Percentiles rank a stretch among this genome's conserved stretches.
Evolutionary conservation across 2,329 filamentous ascomycete genomes (phyloP).

Genomic region (Cladobotryum protrusum): DNA sequence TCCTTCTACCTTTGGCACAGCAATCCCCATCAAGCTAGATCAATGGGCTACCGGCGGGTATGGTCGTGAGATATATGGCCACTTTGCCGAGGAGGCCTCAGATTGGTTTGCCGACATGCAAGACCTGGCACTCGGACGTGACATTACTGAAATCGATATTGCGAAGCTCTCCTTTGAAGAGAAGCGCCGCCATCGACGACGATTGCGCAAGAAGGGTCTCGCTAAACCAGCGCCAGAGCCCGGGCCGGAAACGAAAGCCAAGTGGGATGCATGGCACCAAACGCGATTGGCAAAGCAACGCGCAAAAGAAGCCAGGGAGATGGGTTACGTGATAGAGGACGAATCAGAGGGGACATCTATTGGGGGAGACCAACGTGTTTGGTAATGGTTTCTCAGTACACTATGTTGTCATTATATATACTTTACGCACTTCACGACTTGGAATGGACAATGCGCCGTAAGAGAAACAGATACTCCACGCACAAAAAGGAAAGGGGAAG

Average conservation of each 20-base stretch:
- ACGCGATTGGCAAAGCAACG: constrained; percentile 35
- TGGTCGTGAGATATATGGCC: constrained; percentile 35
- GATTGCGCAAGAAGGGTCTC: constrained; percentile 43
- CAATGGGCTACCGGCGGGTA: constrained; percentile 52
- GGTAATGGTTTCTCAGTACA: constrained; percentile 13
- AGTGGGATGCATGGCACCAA: constrained; percentile 40
- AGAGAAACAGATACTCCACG: background rate
- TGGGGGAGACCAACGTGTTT: constrained; percentile 24
- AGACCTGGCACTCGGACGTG: constrained; percentile 39
- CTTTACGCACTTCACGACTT: background rate
- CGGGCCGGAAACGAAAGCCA: constrained; percentile 35
- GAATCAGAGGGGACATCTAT: constrained; percentile 25
- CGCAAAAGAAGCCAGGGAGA: constrained; percentile 32
- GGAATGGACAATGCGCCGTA: background rate
- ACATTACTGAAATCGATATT: constrained; percentile 39
- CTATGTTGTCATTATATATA: background rate
- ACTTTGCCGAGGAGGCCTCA: constrained; percentile 35
- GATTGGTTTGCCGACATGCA: constrained; percentile 44
- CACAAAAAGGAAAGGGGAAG: background rate
- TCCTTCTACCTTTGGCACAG: constrained; percentile 52
- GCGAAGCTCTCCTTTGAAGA: constrained; percentile 39
- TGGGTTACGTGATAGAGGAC: constrained; percentile 32
- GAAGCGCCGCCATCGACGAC: constrained; percentile 43
- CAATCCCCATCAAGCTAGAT: constrained; percentile 56
- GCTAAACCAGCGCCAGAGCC: constrained; percentile 28